These are phyloP conservation scores for Trichophyton equinum DNA, from an alignment of 2,329 filamentous ascomycete species.

Conservation along the genomic window DNA sequence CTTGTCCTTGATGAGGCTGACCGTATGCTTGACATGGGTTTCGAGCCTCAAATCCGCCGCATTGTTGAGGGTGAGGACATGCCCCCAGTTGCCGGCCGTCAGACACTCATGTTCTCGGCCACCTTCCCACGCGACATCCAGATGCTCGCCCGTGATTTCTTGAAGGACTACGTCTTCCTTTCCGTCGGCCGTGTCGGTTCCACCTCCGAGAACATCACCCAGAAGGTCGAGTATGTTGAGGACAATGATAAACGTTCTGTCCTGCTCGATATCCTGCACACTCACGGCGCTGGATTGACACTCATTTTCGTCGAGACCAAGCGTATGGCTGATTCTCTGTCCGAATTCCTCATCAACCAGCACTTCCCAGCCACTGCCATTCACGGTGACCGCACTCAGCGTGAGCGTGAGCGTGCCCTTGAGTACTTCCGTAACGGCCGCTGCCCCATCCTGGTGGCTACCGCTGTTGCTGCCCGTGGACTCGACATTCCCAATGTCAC, in stretches of 20 bases:
- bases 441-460: conserved; percentile 93
- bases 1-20: conserved; percentile 97
- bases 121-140: conserved; percentile 99
- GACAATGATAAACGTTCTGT: conserved; percentile 96
- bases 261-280: conserved; percentile 92
- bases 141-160: conserved; percentile 95
- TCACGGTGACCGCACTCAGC: conserved; percentile 95
- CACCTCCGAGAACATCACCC: conserved; percentile 99
- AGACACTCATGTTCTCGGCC: conserved; percentile 99
- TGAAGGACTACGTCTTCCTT: conserved; percentile 98
- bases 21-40: conserved; percentile 99
- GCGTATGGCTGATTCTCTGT: conserved; percentile 96
- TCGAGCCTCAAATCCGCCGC: conserved; percentile 97
- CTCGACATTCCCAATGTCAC: conserved; percentile 93
- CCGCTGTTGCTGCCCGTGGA: conserved; percentile 83
- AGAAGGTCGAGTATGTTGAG: conserved; percentile 97
- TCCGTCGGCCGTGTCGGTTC: conserved; percentile 97
- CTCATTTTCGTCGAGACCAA: conserved; percentile 99
- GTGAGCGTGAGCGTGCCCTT: conserved; percentile 92
- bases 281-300: conserved; percentile 64
- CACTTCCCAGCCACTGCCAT: conserved; percentile 97
- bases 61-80: conserved; percentile 99
- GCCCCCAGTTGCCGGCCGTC: conserved; percentile 68
- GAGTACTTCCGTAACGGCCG: conserved; percentile 95
- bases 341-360: conserved; percentile 97